Percentiles rank a stretch among this genome's conserved stretches.
Conservation (phyloP, 139 green algal species). For the Desmodesmus armatus region DNA sequence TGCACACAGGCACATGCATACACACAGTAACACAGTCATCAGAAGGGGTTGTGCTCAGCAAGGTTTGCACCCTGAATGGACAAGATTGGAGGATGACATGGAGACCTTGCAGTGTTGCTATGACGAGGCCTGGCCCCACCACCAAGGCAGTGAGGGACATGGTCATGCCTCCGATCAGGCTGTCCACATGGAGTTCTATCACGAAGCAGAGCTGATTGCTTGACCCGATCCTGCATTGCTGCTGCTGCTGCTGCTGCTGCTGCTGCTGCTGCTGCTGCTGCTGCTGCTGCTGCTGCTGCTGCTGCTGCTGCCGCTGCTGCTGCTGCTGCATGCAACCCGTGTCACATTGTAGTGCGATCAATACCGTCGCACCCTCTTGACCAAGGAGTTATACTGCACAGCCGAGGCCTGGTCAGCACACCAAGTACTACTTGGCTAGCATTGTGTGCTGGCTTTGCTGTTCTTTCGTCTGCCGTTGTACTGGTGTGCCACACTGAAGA, state of each 20-base stretch:
- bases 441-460: background rate
- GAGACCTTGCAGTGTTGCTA: background rate
- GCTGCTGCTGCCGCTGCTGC: too few species aligned
- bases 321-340: too few species aligned
- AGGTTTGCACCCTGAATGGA: too few species aligned
- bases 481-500: too few species aligned
- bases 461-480: background rate
- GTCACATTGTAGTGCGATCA: too few species aligned
- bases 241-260: too few species aligned
- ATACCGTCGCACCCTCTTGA: background rate
- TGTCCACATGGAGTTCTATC: background rate
- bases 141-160: background rate
- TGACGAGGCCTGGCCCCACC: background rate
- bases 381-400: background rate
- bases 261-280: too few species aligned
- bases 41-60: background rate
- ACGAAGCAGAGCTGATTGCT: too few species aligned
- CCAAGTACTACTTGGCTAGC: background rate
- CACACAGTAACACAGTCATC: background rate
- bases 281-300: too few species aligned
- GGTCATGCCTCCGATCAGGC: background rate
- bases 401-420: too few species aligned
- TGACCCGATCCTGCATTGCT: too few species aligned
- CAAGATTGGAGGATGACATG: background rate
- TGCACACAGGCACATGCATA: constrained; percentile 21